Evolutionary conservation across 2,329 filamentous ascomycete species (phyloP).

Genomic region (Ophiostoma sp.): DNA sequence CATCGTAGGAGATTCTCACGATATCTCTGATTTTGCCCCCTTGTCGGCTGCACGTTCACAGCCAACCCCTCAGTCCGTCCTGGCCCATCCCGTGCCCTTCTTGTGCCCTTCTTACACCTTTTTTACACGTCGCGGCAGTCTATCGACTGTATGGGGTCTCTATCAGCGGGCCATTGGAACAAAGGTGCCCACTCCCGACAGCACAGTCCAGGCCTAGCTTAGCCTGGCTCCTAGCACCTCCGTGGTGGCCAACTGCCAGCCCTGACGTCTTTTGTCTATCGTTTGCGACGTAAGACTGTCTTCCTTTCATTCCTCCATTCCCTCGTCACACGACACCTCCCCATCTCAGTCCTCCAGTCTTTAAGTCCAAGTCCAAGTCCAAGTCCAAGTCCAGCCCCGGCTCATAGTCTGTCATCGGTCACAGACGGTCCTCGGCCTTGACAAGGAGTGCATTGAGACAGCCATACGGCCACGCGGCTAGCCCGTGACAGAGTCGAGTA

Average conservation of each 20-base stretch:
- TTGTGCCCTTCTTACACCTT: background rate
- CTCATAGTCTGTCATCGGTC: background rate
- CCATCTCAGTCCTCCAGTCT: background rate
- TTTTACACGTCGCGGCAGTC: background rate
- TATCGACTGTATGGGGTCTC: background rate
- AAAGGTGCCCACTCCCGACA: slow-evolving; percentile 6
- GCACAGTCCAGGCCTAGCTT: slow-evolving; percentile 2
- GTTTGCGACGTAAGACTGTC: background rate
- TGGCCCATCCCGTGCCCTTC: background rate
- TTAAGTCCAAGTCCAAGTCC: background rate
- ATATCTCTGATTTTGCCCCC: background rate
- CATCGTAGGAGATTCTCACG: background rate
- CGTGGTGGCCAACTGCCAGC: background rate
- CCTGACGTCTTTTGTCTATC: slow-evolving; percentile 5
- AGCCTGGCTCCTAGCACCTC: background rate
- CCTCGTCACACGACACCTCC: slow-evolving; percentile 11
- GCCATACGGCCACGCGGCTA: no score
- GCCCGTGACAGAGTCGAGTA: background rate
- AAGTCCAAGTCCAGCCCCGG: background rate
- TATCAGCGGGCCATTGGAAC: slow-evolving; percentile 1
- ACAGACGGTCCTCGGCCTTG: background rate
- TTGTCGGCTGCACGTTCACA: background rate
- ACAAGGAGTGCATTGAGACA: background rate
- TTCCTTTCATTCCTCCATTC: background rate
- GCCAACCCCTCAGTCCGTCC: background rate